Conservation (phyloP, 2,329 filamentous ascomycete genomes). For the Venturia aucupariae region DNA sequence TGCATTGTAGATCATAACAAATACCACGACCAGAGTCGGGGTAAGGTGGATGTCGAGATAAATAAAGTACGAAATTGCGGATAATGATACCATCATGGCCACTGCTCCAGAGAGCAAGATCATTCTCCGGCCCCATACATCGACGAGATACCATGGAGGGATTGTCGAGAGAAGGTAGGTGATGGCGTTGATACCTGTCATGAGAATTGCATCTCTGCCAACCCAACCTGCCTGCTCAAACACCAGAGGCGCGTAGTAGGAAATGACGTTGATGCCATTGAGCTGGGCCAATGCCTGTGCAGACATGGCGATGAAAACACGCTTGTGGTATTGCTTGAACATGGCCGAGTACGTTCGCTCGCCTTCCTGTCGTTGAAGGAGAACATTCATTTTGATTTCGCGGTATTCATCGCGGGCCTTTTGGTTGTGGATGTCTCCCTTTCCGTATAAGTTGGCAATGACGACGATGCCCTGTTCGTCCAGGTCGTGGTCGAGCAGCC, state of each 20-base stretch:
- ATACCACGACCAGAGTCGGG: conserved; percentile 76
- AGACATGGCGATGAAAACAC: conserved; percentile 98
- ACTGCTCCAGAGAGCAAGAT: conserved; percentile 86
- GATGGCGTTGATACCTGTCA: conserved; percentile 93
- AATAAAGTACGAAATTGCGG: conserved; percentile 89
- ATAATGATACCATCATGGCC: conserved; percentile 81
- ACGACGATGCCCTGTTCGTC: conserved; percentile 98
- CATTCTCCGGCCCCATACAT: conserved; percentile 78
- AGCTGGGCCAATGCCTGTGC: conserved; percentile 91
- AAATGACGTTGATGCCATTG: conserved; percentile 99
- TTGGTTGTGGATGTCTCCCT: conserved; percentile 85
- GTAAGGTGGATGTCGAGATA: conserved; percentile 74
- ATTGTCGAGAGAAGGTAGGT: conserved; percentile 89
- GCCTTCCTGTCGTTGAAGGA: conserved; percentile 87
- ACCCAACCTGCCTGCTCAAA: conserved; percentile 96
- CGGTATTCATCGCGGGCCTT: conserved; percentile 94
- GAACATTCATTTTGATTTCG: conserved; percentile 97
- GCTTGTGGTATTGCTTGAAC: conserved; percentile 85
- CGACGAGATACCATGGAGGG: conserved; percentile 94
- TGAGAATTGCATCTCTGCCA: conserved; percentile 82
- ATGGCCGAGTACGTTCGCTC: conserved; percentile 87
- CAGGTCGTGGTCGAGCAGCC: conserved; percentile 94
- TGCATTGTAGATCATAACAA: conserved; percentile 98
- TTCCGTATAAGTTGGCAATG: conserved; percentile 93
- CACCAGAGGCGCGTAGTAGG: conserved; percentile 93